These are phyloP conservation scores for Ophiostoma ulmi DNA, from an alignment of 2,329 filamentous ascomycete genomes.

Conservation along the genomic window DNA sequence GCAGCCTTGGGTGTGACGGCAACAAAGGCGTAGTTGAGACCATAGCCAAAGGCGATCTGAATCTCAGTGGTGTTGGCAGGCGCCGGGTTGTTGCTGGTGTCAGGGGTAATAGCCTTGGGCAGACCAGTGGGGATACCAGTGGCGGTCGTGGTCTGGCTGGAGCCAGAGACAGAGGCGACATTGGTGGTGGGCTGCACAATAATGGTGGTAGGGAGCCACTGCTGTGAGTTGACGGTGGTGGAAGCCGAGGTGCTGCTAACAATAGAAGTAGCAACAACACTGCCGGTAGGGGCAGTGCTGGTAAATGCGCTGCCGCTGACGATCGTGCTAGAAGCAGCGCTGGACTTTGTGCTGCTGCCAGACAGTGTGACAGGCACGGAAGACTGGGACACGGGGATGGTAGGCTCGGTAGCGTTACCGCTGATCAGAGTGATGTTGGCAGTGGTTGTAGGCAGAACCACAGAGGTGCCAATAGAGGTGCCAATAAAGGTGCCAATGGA, in stretches of 20 bases:
- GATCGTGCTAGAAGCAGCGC: background rate
- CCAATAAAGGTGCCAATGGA: too few relatives aligned
- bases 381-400: constrained; percentile 2
- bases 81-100: constrained; percentile 46
- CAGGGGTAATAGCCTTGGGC: constrained; percentile 71
- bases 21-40: constrained; percentile 81
- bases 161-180: constrained; percentile 35
- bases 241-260: background rate
- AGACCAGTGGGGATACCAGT: constrained; percentile 60
- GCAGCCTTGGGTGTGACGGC: constrained; percentile 65
- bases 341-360: constrained; percentile 11
- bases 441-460: background rate
- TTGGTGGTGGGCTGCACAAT: constrained; percentile 49
- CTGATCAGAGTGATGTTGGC: constrained; percentile 11
- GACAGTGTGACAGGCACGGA: constrained; percentile 17
- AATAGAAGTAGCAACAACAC: background rate
- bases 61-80: constrained; percentile 66
- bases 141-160: constrained; percentile 42
- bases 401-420: constrained; percentile 18
- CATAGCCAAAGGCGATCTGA: constrained; percentile 77
- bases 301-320: background rate
- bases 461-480: background rate
- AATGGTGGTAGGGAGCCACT: constrained; percentile 57
- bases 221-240: constrained; percentile 15
- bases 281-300: background rate